Evolutionary conservation across 2,329 filamentous ascomycete genomes (phyloP), one percentile per base, ranked within the genome.

Genomic region (Claviceps digitariae): DNA sequence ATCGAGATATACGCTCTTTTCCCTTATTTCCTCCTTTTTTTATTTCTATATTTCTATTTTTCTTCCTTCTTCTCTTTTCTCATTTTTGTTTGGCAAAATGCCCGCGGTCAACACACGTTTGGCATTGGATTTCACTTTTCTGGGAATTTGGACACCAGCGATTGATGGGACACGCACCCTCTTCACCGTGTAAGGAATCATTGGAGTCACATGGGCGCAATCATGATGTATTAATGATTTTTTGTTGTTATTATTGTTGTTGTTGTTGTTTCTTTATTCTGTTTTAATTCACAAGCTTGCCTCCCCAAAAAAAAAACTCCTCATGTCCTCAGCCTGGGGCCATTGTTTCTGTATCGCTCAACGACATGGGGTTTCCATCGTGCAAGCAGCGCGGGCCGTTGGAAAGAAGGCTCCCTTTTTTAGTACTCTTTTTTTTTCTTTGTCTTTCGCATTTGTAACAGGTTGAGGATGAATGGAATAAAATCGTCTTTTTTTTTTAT

Each of bases 201-300:
- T 52, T 54, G 61, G 62, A 60, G 59, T 62, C 57, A 53, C 51
- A 45, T 56, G 48, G 60, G 60, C 59, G 61, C 58, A 38, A 60
- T 61, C 56, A 56, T 62, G 49, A 59, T 58, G 58, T 58, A 59
- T 54, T 56, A 55, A 52, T 57, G 50, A 47, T 38, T 52, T 43
- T 27, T 38, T 31, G 15, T 46, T 31, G 8, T 47, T 31, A 8
- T 47, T 13, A n/a, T n/a, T n/a, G n/a, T n/a, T n/a, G n/a, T n/a
- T n/a, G n/a, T n/a, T n/a, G n/a, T n/a, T n/a, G n/a, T n/a, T n/a
- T n/a, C n/a, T n/a, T n/a, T n/a, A n/a, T n/a, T n/a, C n/a, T 58
- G 53, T 55, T 54, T 60, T 57, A 55, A 56, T 58, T 58, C 56
- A 56, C 56, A 53, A 56, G 60, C 52, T 54, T 55, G 41, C 44